Evolutionary conservation across 2,329 filamentous ascomycete species (phyloP).

Genomic region (Calcarisporium arbuscula): DNA sequence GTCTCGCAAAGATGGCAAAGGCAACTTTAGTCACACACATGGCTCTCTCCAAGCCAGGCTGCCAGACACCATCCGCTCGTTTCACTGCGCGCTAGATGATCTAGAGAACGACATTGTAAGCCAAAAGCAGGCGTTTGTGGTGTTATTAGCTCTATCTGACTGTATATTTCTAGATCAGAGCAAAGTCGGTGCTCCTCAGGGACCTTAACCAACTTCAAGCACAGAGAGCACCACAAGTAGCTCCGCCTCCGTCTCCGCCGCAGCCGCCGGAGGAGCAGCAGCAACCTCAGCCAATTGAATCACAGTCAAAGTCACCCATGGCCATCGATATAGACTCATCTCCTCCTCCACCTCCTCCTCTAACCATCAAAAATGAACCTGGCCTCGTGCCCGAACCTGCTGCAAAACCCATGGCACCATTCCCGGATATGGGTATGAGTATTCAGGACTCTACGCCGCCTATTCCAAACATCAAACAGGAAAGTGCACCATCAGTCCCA

Average conservation of each 20-base stretch:
- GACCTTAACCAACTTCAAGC: constrained; percentile 40
- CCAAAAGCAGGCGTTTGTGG: neutral
- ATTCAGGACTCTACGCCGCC: constrained; percentile 20
- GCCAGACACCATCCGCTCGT: constrained; percentile 38
- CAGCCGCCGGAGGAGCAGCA: too few species aligned
- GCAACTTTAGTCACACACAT: constrained; percentile 25
- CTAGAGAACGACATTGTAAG: constrained; percentile 53
- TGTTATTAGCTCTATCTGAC: neutral
- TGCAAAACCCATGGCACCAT: constrained; percentile 42
- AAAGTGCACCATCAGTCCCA: constrained; percentile 9
- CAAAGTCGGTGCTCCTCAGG: constrained; percentile 49
- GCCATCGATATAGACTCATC: constrained; percentile 31
- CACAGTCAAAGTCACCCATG: constrained; percentile 29
- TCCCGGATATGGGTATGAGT: constrained; percentile 51
- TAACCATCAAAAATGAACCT: constrained; percentile 21
- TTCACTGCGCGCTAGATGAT: constrained; percentile 49
- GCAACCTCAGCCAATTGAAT: constrained; percentile 23
- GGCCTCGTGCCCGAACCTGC: constrained; percentile 27
- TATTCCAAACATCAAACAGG: constrained; percentile 15
- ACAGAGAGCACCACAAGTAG: constrained; percentile 14
- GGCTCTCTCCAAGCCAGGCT: constrained; percentile 34
- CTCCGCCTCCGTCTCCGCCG: too few species aligned
- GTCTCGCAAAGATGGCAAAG: constrained; percentile 38
- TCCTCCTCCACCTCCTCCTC: constrained; percentile 21
- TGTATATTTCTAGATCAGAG: constrained; percentile 24